Base-by-base conservation (phyloP, 2,329 filamentous ascomycete genomes). In the Bipolaris gigantea region DNA sequence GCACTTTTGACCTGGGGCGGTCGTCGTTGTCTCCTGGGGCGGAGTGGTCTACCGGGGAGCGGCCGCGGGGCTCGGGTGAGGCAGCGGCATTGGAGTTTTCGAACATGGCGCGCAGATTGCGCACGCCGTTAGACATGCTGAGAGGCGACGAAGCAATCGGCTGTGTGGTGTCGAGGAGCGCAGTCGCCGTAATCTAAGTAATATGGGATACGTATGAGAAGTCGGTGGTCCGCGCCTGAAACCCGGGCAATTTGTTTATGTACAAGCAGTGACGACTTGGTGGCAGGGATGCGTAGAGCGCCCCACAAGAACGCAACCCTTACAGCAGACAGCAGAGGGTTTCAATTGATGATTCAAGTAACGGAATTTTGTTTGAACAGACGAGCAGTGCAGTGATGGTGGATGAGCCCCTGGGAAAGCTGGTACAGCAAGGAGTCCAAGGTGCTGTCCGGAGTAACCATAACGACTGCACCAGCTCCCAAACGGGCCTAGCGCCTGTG, bases 91-190 rank as follows among this genome's bases (percentile, higher is more conserved):
- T 65, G 59, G 48, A 45, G 52, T 73, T 76, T 70, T 81, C 79
- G 68, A 80, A 81, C 71, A 80, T 76, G 53, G 78, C 78, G 65
- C 78, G 73, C 53, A 81, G 72, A 63, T 78, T 78, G 61, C 77
- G 74, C 60, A 81, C 78, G 62, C 76, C 77, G 64, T 72, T 72
- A 64, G 73, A 76, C 78, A 81, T 81, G 76, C 78, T 80, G 72
- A 63, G 63, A 48, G 44, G 40, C 40, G 53, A 57, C 58, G 46
- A 53, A 52, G 53, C 55, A 50, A 41, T 55, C 49, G 51, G 54
- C 36, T 55, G 57, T 50, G 62, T 53, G 55, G 49, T 58, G 51
- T 60, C 56, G 58, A 53, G 46, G 53, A 43, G 34, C 36, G 40
- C 38, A 35, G 59, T 46, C 18, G 42, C 32, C n/a, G 52, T 21